Evolutionary conservation across 257 asterid genomes (phyloP).

Genomic region (Coffea canephora): DNA sequence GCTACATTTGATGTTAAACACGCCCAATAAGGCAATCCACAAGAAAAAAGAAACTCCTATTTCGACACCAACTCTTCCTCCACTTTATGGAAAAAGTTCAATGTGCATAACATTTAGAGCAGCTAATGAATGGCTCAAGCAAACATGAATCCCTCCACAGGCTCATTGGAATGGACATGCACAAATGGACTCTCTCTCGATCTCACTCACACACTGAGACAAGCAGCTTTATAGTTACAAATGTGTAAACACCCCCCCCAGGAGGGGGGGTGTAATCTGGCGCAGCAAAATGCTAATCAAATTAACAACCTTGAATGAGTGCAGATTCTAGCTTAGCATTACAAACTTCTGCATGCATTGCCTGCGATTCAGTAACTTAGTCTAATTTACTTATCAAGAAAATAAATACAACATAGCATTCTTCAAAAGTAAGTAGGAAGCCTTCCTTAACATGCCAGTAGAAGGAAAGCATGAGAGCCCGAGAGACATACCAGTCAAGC

Average conservation of each 20-base stretch:
- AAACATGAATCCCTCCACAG: not conserved
- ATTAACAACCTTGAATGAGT: no score
- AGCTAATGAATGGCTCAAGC: not conserved
- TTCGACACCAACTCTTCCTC: not conserved
- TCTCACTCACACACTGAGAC: no score
- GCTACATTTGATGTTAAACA: not conserved
- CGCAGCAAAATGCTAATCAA: not conserved
- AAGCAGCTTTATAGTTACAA: not conserved
- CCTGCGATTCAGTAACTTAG: not conserved
- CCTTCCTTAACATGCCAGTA: no score
- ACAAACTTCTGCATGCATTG: not conserved
- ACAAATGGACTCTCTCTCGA: no score
- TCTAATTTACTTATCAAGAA: not conserved
- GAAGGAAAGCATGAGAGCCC: slow-evolving; percentile 4
- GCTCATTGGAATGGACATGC: not conserved
- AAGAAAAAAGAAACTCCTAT: not conserved
- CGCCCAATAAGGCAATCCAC: not conserved
- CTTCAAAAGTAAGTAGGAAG: not conserved
- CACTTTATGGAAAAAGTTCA: not conserved
- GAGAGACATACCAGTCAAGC: slow-evolving; percentile 56
- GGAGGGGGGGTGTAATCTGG: no score
- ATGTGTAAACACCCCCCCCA: not conserved
- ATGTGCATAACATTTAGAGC: not conserved
- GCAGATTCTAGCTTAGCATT: not conserved
- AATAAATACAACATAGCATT: not conserved